These are phyloP conservation scores for Chaetomiaceae sp. DNA, from an alignment of 2,329 filamentous ascomycete species.

Conservation along the genomic window DNA sequence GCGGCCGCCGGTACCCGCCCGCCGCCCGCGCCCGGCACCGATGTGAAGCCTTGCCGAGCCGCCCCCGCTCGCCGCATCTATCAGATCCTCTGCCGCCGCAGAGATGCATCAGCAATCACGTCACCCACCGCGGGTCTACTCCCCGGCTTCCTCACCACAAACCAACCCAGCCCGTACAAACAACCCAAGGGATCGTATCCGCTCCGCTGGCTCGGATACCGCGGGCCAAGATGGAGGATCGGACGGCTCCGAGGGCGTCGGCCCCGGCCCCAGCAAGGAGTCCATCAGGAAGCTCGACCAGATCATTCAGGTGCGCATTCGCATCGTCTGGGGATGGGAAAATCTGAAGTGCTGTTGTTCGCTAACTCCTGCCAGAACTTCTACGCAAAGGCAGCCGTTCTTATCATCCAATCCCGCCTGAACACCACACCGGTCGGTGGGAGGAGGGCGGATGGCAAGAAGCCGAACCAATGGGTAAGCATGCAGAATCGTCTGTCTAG, in stretches of 20 bases:
- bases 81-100: conserved; percentile 24
- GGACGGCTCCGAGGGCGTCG: conserved; percentile 37
- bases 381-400: conserved; percentile 77
- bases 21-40: conserved; percentile 9
- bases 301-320: conserved; percentile 68
- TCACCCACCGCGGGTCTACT: conserved; percentile 63
- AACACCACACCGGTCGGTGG: conserved; percentile 57
- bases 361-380: conserved; percentile 61
- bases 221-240: conserved; percentile 37
- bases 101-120: conserved; percentile 87
- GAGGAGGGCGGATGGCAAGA: conserved; percentile 39
- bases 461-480: conserved; percentile 77
- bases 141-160: conserved; percentile 64
- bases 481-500: neutral
- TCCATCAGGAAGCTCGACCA: conserved; percentile 78
- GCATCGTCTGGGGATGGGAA: neutral
- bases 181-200: conserved; percentile 61
- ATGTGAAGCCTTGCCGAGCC: conserved; percentile 15
- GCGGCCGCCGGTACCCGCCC: conserved; percentile 1
- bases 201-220: conserved; percentile 38
- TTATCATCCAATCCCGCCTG: conserved; percentile 76
- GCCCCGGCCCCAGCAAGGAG: conserved; percentile 51
- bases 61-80: no score
- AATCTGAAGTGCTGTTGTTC: neutral
- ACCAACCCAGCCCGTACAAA: conserved; percentile 68